A percentile compares a stretch with the other conserved stretches of the same genome.
Evolutionary conservation across 768 basidiomycete genomes (phyloP).

Genomic region (Sarcodon sp.): DNA sequence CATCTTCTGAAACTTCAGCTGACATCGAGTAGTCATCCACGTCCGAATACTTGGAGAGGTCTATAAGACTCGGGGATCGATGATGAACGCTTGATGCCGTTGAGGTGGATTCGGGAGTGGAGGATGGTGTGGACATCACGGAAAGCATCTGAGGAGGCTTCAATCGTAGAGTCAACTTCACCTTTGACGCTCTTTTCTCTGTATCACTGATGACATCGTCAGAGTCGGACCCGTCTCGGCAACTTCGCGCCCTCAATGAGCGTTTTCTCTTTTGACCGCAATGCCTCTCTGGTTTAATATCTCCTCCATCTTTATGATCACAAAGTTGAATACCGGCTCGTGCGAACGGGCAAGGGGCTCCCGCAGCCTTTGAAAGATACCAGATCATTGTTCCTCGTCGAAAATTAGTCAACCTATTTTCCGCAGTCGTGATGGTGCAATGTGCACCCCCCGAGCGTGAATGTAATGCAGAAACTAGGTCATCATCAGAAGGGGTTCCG

Average conservation of each 20-base stretch:
- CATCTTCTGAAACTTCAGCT: conserved; percentile 24
- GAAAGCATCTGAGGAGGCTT: conserved; percentile 27
- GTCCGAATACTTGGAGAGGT: conserved; percentile 29
- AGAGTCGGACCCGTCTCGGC: conserved; percentile 9
- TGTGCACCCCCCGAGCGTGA: conserved; percentile 57
- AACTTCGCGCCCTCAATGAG: conserved; percentile 18
- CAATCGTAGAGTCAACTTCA: conserved; percentile 59
- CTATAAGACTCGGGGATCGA: conserved; percentile 19
- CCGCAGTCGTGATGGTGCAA: conserved; percentile 23
- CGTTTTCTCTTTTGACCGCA: conserved; percentile 36
- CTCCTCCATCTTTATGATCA: conserved; percentile 45
- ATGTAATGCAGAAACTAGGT: conserved; percentile 57
- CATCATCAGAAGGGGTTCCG: conserved; percentile 61
- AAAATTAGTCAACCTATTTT: conserved; percentile 51
- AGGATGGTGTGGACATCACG: conserved; percentile 9
- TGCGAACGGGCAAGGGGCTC: conserved; percentile 65
- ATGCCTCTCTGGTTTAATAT: conserved; percentile 17
- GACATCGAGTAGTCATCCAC: conserved; percentile 28
- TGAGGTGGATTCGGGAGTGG: conserved; percentile 7
- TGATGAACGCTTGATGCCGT: no score
- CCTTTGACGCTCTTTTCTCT: conserved; percentile 40
- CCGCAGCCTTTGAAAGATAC: conserved; percentile 68
- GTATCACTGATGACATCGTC: conserved; percentile 16
- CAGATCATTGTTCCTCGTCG: conserved; percentile 70
- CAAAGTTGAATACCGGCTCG: conserved; percentile 61